Evolutionary conservation across 2,329 filamentous ascomycete genomes (phyloP), one percentile per base, ranked within the genome.

Genomic region (Microsporum canis): DNA sequence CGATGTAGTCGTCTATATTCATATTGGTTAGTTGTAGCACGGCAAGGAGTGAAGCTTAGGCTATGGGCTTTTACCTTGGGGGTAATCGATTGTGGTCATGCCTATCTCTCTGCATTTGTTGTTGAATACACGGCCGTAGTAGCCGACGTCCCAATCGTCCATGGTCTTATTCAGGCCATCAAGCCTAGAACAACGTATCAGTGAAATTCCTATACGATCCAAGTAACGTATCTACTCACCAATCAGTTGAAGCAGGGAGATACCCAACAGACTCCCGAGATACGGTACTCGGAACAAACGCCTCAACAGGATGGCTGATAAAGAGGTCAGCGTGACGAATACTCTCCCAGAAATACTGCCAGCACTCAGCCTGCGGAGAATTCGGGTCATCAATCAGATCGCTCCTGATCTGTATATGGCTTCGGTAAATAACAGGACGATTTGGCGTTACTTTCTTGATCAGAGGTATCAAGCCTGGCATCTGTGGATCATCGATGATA

Each of bases 401-500:
- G 63, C 84, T 85, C 61, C 88, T 84, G 62, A 94, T 85, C 72
- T 94, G 88, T 61, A 94, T 94, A 71, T 94, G 89, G 56, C 87
- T 90, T 62, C 89, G 83, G 75, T 88, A 94, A 45, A 92, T 82
- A 27, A 94, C 83, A 0, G 89, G 89, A 10, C 88, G 82, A n/a
- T 86, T 72, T 0, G 88, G 87, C 0, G 88, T 88, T 5, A 80
- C 63, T 61, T 82, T 76, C 74, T 91, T 92, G 69, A 89, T 86
- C 38, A 92, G 76, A 3, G 86, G 84, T 60, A 92, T 89, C 41
- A 94, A 77, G 4, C 82, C 83, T 2, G 88, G 88, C 88, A 92
- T 92, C 72, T 94, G 89, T 1, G 88, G 88, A 66, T 94, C 89
- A 67, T 94, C 89, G 59, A 92, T 84, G 63, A 92, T 80, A 63